phyloP scores from a whole-genome alignment of 2,329 filamentous ascomycete genomes.

The Blastomyces silverae region DNA sequence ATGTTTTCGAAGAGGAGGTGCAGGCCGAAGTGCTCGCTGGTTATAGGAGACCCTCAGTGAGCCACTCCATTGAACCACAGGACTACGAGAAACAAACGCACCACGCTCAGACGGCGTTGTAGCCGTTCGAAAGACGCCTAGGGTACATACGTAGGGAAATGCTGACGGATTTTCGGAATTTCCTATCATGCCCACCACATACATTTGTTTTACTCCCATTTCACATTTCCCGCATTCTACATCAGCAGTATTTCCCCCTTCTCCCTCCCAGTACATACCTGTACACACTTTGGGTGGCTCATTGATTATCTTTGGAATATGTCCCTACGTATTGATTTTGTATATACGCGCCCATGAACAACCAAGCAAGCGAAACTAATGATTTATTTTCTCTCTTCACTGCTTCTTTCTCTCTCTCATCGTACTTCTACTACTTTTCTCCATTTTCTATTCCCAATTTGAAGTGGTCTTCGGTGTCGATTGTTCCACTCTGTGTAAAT shows the following conservation, averaged over 20 bases:
- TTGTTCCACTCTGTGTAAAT: no score
- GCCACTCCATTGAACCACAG: background rate
- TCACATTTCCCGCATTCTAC: background rate
- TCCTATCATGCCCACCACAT: background rate
- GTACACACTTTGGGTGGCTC: background rate
- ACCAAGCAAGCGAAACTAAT: background rate
- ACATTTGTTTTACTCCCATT: background rate
- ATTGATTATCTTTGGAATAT: background rate
- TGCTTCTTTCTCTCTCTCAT: background rate
- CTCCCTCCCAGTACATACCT: background rate
- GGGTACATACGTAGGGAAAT: background rate
- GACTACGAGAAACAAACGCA: background rate
- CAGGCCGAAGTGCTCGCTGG: constrained; percentile 17
- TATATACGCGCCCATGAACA: background rate
- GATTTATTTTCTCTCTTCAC: background rate
- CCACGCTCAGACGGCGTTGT: background rate
- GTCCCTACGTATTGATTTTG: background rate
- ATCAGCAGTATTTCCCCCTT: background rate
- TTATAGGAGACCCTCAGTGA: constrained; percentile 12
- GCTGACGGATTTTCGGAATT: background rate
- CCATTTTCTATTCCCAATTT: background rate
- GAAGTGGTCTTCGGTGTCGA: no score
- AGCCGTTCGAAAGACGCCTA: no score
- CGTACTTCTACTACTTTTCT: background rate
- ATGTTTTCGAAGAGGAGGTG: constrained; percentile 22